These are phyloP conservation scores for Aspergillus latus DNA, from an alignment of 2,329 filamentous ascomycete genomes.

Conservation along the genomic window DNA sequence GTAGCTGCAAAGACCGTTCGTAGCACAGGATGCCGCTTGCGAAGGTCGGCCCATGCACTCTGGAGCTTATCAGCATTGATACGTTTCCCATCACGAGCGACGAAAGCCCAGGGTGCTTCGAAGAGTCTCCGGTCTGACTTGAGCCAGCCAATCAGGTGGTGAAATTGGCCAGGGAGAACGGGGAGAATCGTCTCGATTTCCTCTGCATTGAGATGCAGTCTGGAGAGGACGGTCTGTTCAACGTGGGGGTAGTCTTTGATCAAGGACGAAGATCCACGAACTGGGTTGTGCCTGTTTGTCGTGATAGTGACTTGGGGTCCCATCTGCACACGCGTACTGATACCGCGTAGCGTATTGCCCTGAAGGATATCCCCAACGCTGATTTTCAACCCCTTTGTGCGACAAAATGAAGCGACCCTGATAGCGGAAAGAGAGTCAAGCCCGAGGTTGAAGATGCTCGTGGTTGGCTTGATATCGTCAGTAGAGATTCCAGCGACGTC, in stretches of 20 bases:
- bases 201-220: constrained; percentile 19
- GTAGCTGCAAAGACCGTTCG: constrained; percentile 35
- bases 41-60: constrained; percentile 31
- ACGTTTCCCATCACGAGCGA: constrained; percentile 21
- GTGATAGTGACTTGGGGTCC: not conserved
- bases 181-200: constrained; percentile 31
- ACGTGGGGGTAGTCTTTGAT: constrained; percentile 16
- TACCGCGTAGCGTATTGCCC: constrained; percentile 31
- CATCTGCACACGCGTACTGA: constrained; percentile 24
- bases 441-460: constrained; percentile 34
- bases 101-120: constrained; percentile 34
- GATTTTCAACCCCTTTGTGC: constrained; percentile 26
- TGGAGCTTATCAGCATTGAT: constrained; percentile 27
- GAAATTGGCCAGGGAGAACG: constrained; percentile 34
- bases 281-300: not conserved
- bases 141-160: constrained; percentile 35
- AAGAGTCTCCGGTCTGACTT: constrained; percentile 33
- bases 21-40: constrained; percentile 33
- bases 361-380: constrained; percentile 35
- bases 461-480: constrained; percentile 24
- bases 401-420: constrained; percentile 29
- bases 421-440: constrained; percentile 36
- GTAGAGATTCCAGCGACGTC: constrained; percentile 23
- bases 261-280: not conserved
- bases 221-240: constrained; percentile 15